Percentiles rank a stretch among this genome's conserved stretches.
phyloP scores from a whole-genome alignment of 192 early-diverging fungal genomes.

The Funneliformis geosporum region DNA sequence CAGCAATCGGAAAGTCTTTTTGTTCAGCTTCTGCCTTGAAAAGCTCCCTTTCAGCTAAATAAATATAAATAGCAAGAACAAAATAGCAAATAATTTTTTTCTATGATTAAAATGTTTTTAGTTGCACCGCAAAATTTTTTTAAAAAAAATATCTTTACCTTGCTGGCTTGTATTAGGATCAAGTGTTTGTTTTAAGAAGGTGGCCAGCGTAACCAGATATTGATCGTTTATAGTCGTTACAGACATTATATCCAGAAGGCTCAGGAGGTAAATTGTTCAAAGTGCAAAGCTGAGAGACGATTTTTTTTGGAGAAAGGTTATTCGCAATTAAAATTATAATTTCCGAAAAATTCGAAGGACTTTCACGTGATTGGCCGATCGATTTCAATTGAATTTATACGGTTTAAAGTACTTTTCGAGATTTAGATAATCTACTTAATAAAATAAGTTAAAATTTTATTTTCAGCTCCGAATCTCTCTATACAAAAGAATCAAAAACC shows the following conservation, averaged over 20 bases:
- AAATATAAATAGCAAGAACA: conserved; percentile 3
- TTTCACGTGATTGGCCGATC: too few species aligned
- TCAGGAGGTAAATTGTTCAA: background rate
- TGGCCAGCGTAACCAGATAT: conserved; percentile 49
- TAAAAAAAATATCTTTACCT: conserved; percentile 46
- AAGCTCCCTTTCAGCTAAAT: conserved; percentile 61
- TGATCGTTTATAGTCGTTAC: conserved; percentile 44
- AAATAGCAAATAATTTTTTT: conserved; percentile 28
- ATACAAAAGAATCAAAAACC: too few species aligned
- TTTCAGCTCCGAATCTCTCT: too few species aligned
- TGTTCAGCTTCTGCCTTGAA: conserved; percentile 52
- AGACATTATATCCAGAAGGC: conserved; percentile 5
- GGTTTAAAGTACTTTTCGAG: too few species aligned
- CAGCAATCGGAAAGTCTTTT: conserved; percentile 65
- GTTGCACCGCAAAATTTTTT: background rate
- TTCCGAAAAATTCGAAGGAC: too few species aligned
- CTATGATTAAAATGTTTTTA: conserved; percentile 5
- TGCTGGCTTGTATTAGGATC: conserved; percentile 58
- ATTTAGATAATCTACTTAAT: too few species aligned
- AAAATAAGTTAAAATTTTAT: too few species aligned
- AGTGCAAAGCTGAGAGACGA: too few species aligned
- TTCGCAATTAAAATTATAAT: too few species aligned
- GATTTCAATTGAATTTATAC: too few species aligned
- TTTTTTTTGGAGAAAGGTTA: too few species aligned
- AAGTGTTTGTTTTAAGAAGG: conserved; percentile 61